Conservation (phyloP, 306 rosid genomes). For the Quercus variabilis region DNA sequence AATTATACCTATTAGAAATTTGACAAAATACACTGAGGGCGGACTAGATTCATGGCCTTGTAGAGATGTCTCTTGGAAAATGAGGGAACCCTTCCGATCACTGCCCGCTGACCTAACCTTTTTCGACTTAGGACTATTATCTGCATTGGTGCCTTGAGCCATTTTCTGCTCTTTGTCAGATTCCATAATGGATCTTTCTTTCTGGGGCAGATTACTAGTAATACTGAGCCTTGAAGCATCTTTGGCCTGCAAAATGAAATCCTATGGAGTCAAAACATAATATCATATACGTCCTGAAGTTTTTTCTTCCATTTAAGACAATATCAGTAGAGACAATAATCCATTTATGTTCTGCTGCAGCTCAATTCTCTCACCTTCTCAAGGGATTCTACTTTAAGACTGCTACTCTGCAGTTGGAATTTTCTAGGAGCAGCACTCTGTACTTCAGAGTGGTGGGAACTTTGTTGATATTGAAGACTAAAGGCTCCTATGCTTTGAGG, state of each 20-base stretch:
- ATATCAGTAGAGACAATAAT: slow-evolving; percentile 8
- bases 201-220: not conserved
- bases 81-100: slow-evolving; percentile 21
- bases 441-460: not conserved
- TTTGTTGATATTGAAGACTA: slow-evolving; percentile 13
- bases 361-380: slow-evolving; percentile 43
- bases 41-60: slow-evolving; percentile 27
- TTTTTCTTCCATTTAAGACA: slow-evolving; percentile 5
- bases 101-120: slow-evolving; percentile 10
- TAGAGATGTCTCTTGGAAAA: slow-evolving; percentile 23
- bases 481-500: not conserved
- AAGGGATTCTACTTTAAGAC: slow-evolving; percentile 10
- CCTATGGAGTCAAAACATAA: slow-evolving; percentile 5
- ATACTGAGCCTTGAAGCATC: not conserved
- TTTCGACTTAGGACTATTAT: slow-evolving; percentile 1
- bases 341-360: not conserved
- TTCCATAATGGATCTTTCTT: not conserved
- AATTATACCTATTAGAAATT: slow-evolving; percentile 18
- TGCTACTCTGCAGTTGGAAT: slow-evolving; percentile 18
- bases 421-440: slow-evolving; percentile 19
- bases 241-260: slow-evolving; percentile 37
- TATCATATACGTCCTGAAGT: not conserved
- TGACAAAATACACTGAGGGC: slow-evolving; percentile 26
- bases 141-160: slow-evolving; percentile 16
- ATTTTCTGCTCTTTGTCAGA: slow-evolving; percentile 2